Evolutionary conservation across 768 basidiomycete genomes (phyloP), one percentile per base, ranked within the genome.

Genomic region (Boletus tomentosulus): DNA sequence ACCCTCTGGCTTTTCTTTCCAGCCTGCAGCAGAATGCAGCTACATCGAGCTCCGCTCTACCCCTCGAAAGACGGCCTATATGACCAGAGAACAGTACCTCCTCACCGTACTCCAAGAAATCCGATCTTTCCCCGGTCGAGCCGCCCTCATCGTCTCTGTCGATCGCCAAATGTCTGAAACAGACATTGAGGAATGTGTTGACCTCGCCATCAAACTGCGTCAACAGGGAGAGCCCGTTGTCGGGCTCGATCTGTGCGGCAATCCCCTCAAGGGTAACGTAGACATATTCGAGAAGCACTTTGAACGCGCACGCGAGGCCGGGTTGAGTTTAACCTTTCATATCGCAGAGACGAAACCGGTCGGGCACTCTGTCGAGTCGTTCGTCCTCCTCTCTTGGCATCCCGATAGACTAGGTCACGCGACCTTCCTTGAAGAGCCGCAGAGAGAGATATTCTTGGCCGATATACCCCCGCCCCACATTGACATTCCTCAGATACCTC

Each of bases 11-110:
- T 69, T 46, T 74, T 74, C 35, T 70, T 66, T 55, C 43, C 46
- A 48, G 12, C 56, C 61, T 22, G 75, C 24, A 56, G 75, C 84
- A 0, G 80, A 89, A 50, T 91, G 86, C 55, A 69, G 70, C 4
- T 91, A 91, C 63, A 74, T 94, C 33, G 92, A 93, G 63, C 78
- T 93, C n/a, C 82, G 92, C n/a, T 84, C 84, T 10, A 92, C 87
- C 0, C 92, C 90, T 0, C 78, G 84, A 42, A 71, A 64, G 63
- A 87, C 83, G 0, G 52, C 66, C 0, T 58, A 74, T 5, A 88
- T 92, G 85, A 76, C 73, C 7, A 74, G 83, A 9, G 68, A 75
- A 53, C 66, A 73, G 41, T 94, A 93, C 65, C 69, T 93, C 24
- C 72, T 76, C 37, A 74, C 80, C 1, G 87, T 94, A 0, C 74